phyloP scores from a whole-genome alignment of 768 basidiomycete species.

The Suillus subalutaceus region DNA sequence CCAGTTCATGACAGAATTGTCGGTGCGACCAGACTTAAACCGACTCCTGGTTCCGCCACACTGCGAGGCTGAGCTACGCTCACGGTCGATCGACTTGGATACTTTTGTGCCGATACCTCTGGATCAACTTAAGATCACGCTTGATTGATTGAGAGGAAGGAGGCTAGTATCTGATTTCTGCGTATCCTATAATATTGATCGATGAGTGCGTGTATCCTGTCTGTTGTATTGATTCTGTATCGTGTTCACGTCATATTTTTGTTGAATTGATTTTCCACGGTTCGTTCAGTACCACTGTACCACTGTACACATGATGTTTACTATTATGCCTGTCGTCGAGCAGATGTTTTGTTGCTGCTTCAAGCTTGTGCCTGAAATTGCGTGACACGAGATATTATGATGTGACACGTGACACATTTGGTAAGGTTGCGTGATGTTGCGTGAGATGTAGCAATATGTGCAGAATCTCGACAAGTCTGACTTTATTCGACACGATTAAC shows the following conservation, averaged over 20 bases:
- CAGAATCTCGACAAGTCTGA: not conserved
- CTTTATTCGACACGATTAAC: constrained; percentile 4
- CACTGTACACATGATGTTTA: constrained; percentile 18
- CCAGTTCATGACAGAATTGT: constrained; percentile 68
- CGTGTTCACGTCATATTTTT: constrained; percentile 13
- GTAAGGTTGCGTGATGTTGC: constrained; percentile 36
- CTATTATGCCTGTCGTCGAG: constrained; percentile 13
- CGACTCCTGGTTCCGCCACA: constrained; percentile 88
- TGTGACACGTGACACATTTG: constrained; percentile 5
- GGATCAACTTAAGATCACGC: constrained; percentile 91
- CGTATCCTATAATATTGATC: constrained; percentile 40
- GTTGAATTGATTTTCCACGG: constrained; percentile 12
- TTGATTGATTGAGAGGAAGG: constrained; percentile 65
- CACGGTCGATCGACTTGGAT: constrained; percentile 84
- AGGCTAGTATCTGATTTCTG: constrained; percentile 34
- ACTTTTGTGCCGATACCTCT: constrained; percentile 97
- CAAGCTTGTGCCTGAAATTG: constrained; percentile 13
- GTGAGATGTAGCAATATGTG: constrained; percentile 19
- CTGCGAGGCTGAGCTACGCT: constrained; percentile 87
- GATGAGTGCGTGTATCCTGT: constrained; percentile 21
- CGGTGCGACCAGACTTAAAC: constrained; percentile 93
- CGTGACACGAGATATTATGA: constrained; percentile 9
- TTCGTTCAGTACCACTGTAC: constrained; percentile 15
- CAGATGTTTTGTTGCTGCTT: constrained; percentile 11
- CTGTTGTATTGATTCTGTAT: constrained; percentile 28